Conservation (phyloP, 345 rosid species). For the Viola odorata region DNA sequence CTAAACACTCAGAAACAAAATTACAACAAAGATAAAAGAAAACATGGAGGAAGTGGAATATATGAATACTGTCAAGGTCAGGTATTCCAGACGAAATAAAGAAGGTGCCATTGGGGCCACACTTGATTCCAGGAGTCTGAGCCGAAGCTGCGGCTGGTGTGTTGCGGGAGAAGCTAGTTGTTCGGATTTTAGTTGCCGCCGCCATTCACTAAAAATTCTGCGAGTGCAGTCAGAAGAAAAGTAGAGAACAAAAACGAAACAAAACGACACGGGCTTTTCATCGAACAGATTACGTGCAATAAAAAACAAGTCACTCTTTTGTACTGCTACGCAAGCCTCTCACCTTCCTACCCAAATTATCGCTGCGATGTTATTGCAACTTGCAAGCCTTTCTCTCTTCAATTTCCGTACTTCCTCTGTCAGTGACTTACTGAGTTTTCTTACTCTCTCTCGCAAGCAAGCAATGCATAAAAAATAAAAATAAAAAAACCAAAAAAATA, state of each 20-base stretch:
- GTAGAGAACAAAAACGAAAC: background rate
- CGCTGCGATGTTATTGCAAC: no score
- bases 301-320: background rate
- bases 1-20: background rate
- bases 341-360: no score
- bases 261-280: background rate
- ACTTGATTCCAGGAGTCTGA: constrained; percentile 62
- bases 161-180: constrained; percentile 82
- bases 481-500: no score
- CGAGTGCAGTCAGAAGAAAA: background rate
- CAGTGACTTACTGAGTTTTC: no score
- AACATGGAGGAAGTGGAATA: background rate
- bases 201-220: constrained; percentile 11
- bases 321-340: no score
- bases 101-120: constrained; percentile 76
- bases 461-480: no score
- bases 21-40: no score
- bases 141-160: constrained; percentile 31
- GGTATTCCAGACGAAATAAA: constrained; percentile 74
- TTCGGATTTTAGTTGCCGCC: constrained; percentile 62
- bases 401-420: no score
- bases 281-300: constrained; percentile 8
- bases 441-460: no score
- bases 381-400: no score
- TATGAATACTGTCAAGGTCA: constrained; percentile 73